Evolutionary conservation across 331 rosid genomes (phyloP).

Genomic region (Phaseolus coccineus): DNA sequence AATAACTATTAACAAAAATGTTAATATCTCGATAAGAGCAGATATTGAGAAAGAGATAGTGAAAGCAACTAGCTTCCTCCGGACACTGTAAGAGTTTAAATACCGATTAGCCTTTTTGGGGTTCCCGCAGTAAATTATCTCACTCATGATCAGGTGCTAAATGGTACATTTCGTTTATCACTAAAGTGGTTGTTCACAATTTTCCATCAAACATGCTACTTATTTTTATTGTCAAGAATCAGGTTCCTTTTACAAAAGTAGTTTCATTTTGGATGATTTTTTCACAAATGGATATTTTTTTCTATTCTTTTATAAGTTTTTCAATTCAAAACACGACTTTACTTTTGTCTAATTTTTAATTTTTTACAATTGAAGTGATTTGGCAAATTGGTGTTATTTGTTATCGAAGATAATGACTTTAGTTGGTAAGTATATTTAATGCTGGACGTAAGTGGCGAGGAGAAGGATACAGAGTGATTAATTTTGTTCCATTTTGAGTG

Average conservation of each 20-base stretch:
- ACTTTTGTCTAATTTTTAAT: too few species aligned
- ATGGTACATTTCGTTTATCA: neutral
- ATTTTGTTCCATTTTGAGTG: neutral
- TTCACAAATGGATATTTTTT: too few species aligned
- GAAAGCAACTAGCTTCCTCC: neutral
- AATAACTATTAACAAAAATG: neutral
- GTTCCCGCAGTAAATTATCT: neutral
- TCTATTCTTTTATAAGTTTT: too few species aligned
- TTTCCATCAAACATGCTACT: too few species aligned
- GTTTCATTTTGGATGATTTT: too few species aligned
- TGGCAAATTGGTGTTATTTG: neutral
- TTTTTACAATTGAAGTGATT: too few species aligned
- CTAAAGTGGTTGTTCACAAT: neutral
- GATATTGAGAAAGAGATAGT: neutral
- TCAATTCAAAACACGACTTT: too few species aligned
- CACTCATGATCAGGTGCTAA: neutral
- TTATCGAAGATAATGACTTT: neutral
- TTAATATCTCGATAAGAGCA: neutral
- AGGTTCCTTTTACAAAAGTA: too few species aligned
- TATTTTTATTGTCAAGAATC: too few species aligned
- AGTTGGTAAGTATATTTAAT: constrained; percentile 24
- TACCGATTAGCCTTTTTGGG: neutral
- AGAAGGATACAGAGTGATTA: constrained; percentile 8
- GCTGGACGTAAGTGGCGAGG: neutral
- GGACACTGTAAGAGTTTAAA: neutral